Evolutionary conservation across 371 early-diverging fungal genomes (phyloP).

Genomic region (Mortierella sp.): DNA sequence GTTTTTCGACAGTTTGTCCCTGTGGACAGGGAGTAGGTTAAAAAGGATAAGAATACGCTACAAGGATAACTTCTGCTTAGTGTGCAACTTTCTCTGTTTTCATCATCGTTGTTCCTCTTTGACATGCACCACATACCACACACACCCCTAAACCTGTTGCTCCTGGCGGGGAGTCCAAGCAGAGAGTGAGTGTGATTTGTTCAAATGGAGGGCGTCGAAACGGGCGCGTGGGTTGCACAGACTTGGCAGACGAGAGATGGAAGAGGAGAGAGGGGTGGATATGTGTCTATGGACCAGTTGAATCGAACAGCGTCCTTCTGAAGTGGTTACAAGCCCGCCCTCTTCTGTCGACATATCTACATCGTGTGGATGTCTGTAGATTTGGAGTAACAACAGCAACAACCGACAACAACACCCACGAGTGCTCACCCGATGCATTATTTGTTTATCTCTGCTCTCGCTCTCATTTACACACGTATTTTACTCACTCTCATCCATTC

Average conservation of each 20-base stretch:
- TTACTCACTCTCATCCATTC: background rate
- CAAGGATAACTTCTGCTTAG: background rate
- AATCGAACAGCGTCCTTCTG: background rate
- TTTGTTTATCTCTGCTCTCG: background rate
- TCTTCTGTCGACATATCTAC: background rate
- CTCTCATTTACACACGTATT: background rate
- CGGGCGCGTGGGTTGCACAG: background rate
- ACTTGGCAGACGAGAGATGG: background rate
- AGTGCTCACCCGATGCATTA: slow-evolving; percentile 1
- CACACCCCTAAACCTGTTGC: background rate
- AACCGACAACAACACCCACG: background rate
- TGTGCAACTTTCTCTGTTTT: background rate
- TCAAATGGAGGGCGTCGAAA: background rate
- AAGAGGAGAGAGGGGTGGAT: background rate
- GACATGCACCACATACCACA: background rate
- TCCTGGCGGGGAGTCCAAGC: background rate
- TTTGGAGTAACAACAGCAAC: background rate
- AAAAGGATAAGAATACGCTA: background rate
- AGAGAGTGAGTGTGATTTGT: background rate
- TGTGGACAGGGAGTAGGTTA: background rate
- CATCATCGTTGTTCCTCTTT: background rate
- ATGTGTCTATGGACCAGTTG: background rate
- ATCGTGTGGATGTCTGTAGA: slow-evolving; percentile 3
- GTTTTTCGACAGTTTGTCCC: slow-evolving; percentile 6
- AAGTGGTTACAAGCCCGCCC: background rate